Percentiles rank a stretch among this genome's conserved stretches.
Conservation (phyloP, 78 protist genomes). For the Protostelium mycophagum region DNA sequence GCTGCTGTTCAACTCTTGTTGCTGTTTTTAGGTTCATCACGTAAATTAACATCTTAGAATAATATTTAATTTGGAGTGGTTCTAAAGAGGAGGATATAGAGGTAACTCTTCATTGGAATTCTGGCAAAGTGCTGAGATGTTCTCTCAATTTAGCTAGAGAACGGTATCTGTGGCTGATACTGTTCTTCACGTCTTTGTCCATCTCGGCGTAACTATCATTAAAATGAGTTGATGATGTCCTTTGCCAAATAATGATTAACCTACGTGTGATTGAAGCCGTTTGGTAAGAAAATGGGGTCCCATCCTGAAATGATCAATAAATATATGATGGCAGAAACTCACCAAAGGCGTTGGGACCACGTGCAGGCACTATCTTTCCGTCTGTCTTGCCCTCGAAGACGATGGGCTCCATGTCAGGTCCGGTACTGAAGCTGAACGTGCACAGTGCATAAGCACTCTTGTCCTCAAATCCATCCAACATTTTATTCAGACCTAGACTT, state of each 20-base stretch:
- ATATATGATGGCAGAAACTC: not conserved
- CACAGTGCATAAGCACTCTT: constrained; percentile 92
- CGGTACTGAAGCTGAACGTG: constrained; percentile 77
- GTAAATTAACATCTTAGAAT: no score
- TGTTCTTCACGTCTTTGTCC: constrained; percentile 74
- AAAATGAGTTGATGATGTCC: not conserved
- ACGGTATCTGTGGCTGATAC: constrained; percentile 84
- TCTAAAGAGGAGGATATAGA: no score
- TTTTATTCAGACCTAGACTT: constrained; percentile 65
- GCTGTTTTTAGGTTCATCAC: no score
- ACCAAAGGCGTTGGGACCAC: constrained; percentile 85
- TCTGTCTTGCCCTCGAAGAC: constrained; percentile 78
- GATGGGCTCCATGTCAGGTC: constrained; percentile 73
- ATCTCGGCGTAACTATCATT: constrained; percentile 78
- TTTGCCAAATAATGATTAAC: not conserved
- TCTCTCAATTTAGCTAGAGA: constrained; percentile 60
- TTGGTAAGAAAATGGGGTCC: constrained; percentile 92
- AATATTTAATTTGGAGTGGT: no score
- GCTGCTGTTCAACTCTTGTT: no score
- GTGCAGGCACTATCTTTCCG: constrained; percentile 82
- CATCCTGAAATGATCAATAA: constrained; percentile 8
- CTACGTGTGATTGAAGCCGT: constrained; percentile 62
- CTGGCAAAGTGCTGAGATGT: not conserved
- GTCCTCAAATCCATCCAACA: constrained; percentile 83
- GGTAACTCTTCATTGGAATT: no score